Percentiles rank a stretch among this genome's conserved stretches.
Evolutionary conservation across 2,329 filamentous ascomycete genomes (phyloP).

Genomic region (Penicillium sp.): DNA sequence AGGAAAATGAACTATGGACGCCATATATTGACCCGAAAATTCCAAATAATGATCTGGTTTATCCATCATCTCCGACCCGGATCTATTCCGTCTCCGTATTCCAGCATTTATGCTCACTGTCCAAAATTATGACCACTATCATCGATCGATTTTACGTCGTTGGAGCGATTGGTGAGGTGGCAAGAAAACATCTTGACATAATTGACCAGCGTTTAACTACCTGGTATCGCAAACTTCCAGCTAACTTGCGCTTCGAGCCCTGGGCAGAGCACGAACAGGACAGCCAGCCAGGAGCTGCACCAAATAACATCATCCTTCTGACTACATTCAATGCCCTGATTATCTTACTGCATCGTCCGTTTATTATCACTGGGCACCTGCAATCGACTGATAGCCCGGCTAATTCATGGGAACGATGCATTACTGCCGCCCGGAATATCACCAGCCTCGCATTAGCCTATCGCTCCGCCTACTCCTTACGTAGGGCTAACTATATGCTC

Average conservation of each 20-base stretch:
- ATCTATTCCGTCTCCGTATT: conserved; percentile 39
- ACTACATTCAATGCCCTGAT: conserved; percentile 44
- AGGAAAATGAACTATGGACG: conserved; percentile 30
- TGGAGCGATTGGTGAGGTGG: conserved; percentile 22
- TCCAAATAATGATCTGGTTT: conserved; percentile 14
- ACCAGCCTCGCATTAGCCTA: not conserved
- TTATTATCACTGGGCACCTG: conserved; percentile 38
- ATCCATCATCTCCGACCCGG: conserved; percentile 6
- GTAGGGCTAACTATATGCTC: not conserved
- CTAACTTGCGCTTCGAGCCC: conserved; percentile 17
- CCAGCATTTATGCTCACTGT: conserved; percentile 36
- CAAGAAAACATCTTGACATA: conserved; percentile 24
- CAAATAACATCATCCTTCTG: conserved; percentile 36
- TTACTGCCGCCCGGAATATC: not conserved
- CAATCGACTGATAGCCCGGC: conserved; percentile 10
- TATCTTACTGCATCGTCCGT: conserved; percentile 50
- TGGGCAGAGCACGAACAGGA: conserved; percentile 19
- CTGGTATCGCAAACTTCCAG: conserved; percentile 32
- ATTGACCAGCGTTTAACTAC: conserved; percentile 23
- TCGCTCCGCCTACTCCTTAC: not conserved
- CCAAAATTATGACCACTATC: conserved; percentile 40
- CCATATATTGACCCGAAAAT: not conserved
- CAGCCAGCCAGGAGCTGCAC: conserved; percentile 16
- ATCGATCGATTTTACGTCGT: conserved; percentile 38
- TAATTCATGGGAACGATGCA: not conserved